These are phyloP conservation scores for Malassezia yamatoensis DNA, from an alignment of 1,284 basidiomycete species.

Conservation along the genomic window DNA sequence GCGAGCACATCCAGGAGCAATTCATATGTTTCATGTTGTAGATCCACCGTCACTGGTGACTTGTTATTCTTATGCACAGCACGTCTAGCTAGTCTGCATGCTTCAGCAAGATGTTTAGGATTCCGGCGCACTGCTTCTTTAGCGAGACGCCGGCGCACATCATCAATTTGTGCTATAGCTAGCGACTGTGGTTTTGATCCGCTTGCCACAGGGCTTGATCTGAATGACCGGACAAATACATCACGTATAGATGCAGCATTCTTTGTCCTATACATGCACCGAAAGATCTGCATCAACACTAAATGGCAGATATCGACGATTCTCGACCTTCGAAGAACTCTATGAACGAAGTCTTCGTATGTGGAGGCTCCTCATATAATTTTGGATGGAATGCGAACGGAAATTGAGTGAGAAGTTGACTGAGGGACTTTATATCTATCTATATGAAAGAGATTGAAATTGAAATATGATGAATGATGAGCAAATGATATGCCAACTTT, in stretches of 20 bases:
- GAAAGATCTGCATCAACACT: neutral
- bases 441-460: no score
- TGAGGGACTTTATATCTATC: no score
- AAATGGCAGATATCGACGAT: neutral
- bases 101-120: neutral
- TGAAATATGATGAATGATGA: no score
- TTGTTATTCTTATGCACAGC: neutral
- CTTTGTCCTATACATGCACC: no score
- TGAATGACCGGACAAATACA: neutral
- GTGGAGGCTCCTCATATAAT: no score
- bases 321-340: no score
- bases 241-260: neutral
- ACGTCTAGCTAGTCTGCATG: neutral
- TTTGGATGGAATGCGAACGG: no score
- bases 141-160: neutral
- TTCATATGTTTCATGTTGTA: neutral
- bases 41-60: neutral
- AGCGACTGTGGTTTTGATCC: neutral
- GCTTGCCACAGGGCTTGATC: neutral
- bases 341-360: no score
- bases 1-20: constrained; percentile 11
- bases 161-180: neutral
- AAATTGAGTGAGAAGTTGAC: no score
- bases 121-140: neutral
- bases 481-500: no score